Base-by-base conservation (phyloP, 2,329 filamentous ascomycete genomes). In the Nemania diffusa region DNA sequence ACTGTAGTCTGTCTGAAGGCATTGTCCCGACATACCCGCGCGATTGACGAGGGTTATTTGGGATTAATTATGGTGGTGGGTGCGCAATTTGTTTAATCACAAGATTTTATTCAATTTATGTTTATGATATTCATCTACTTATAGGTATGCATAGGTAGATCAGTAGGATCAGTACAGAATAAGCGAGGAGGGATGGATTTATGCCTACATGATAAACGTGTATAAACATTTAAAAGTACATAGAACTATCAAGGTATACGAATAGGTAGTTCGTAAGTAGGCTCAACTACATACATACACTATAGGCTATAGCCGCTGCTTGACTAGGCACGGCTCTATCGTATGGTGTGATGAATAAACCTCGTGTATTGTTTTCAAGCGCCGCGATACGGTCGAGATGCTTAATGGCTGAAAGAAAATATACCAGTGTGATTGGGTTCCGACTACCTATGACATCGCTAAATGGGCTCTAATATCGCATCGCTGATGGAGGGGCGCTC, bases 401-500 rank as follows among this genome's bases (percentile, higher is more conserved):
- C 46, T n/a, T 40, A 62, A 65, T 62, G 59, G 66, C 42, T 58
- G 48, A 56, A 53, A 48, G 26, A 29, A 37, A 62, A 58, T 17
- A 26, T 40, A 52, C 27, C 46, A 42, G 55, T 58, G 62, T 64
- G 58, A 65, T 17, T 27, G 34, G 26, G 20, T 65, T 53, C 46
- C 51, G 24, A 44, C n/a, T n/a, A n/a, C n/a, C 26, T 58, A 42
- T 55, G 40, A 57, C 44, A 66, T 56, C 24, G 34, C 22, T 22
- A 34, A 55, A 62, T 42, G 46, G 46, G 40, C 37, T 57, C 50
- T 4, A 62, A 59, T 40, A n/a, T n/a, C n/a, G n/a, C n/a, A 40
- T 34, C 26, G 46, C 24, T 69, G 63, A 66, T 66, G 66, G 66
- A 62, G 66, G 66, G 66, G 44, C 32, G 58, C 42, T 57, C 27